These are phyloP conservation scores for Pelargonium citronellum DNA, from an alignment of 441 rosid genomes.

Conservation along the genomic window DNA sequence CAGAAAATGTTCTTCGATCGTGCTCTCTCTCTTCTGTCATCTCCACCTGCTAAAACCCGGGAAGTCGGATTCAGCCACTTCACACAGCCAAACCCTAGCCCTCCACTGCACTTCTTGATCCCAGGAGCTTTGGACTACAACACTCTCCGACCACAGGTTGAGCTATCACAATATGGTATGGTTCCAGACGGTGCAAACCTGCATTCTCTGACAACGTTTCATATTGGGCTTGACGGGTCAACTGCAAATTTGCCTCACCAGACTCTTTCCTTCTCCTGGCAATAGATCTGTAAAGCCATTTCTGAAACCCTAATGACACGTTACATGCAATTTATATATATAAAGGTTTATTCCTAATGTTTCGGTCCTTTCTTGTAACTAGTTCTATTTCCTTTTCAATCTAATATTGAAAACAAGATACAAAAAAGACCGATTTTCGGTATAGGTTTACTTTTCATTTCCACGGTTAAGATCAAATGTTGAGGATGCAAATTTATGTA, in stretches of 20 bases:
- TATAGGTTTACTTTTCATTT: too few relatives aligned
- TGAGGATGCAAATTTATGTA: too few relatives aligned
- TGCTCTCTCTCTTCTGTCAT: conserved; percentile 97
- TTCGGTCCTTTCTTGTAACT: too few relatives aligned
- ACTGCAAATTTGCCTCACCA: conserved; percentile 25
- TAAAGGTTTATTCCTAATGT: too few relatives aligned
- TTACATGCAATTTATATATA: too few relatives aligned
- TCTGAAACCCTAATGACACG: background rate
- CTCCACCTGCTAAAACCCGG: conserved; percentile 36
- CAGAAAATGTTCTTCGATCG: conserved; percentile 36
- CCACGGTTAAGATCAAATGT: too few relatives aligned
- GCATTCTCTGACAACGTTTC: conserved; percentile 29
- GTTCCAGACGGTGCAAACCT: conserved; percentile 29
- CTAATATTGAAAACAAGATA: too few relatives aligned
- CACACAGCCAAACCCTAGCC: conserved; percentile 34
- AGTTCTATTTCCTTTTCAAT: too few relatives aligned
- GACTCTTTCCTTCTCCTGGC: conserved; percentile 54
- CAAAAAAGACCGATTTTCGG: too few relatives aligned
- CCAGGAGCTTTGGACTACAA: conserved; percentile 29
- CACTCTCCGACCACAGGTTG: conserved; percentile 27
- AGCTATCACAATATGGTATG: conserved; percentile 24
- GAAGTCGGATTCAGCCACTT: conserved; percentile 38
- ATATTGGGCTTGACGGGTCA: conserved; percentile 30
- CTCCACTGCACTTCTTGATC: conserved; percentile 33
- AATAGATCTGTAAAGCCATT: conserved; percentile 27